phyloP scores from a whole-genome alignment of 139 green algal species.

The Chlorella sp. region DNA sequence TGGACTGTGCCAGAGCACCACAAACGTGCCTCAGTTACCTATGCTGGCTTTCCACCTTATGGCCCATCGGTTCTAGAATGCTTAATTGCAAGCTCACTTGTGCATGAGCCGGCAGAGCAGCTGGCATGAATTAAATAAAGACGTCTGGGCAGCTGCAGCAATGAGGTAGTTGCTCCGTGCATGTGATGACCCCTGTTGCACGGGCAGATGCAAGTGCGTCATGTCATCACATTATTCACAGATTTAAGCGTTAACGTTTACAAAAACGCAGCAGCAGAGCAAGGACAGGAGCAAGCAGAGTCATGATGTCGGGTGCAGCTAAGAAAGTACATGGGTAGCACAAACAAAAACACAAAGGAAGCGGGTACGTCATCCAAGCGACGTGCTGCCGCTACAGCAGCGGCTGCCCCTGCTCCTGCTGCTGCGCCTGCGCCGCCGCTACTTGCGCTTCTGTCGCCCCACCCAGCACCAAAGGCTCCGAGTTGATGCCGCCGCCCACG shows the following conservation, averaged over 20 bases:
- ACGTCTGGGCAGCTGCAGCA: neutral
- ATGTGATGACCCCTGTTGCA: neutral
- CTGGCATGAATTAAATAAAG: too few species aligned
- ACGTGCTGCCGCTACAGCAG: neutral
- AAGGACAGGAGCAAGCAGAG: neutral
- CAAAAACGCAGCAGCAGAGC: neutral
- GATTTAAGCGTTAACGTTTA: neutral
- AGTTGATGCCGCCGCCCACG: neutral
- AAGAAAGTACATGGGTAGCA: neutral
- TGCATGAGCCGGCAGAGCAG: too few species aligned
- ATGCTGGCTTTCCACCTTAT: too few species aligned
- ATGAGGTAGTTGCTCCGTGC: neutral
- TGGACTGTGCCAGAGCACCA: neutral
- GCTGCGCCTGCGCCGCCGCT: neutral
- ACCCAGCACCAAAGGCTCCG: neutral
- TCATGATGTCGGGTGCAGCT: neutral
- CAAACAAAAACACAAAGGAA: neutral
- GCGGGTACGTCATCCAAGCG: neutral
- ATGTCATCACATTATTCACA: neutral
- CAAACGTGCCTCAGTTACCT: too few species aligned
- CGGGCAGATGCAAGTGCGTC: neutral
- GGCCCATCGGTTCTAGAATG: too few species aligned
- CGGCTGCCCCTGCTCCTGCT: constrained; percentile 10
- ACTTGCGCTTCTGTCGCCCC: constrained; percentile 7
- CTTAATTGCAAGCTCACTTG: too few species aligned